Base-by-base conservation (phyloP, 495 filamentous ascomycete species). In the Aspergillus leporis region DNA sequence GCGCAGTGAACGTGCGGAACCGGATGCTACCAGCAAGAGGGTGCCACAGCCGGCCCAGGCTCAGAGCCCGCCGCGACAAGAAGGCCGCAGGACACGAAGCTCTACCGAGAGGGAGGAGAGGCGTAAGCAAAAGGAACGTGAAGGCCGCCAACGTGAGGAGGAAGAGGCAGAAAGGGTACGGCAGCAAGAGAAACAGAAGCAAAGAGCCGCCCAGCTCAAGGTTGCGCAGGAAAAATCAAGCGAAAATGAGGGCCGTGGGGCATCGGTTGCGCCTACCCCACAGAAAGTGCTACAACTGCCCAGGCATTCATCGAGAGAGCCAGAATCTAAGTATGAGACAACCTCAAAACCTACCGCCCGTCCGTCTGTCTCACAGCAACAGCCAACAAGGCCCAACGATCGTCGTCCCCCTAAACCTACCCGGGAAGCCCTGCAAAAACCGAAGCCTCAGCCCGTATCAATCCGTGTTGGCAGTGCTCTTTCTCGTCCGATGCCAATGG, bases 401-500 rank as follows among this genome's bases (percentile, higher is more conserved):
- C 80, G 89, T 66, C 77, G 90, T 45, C 86, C 90, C 14, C 63
- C 83, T 0, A 92, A 87, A 62, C 90, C 90, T 2, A 83, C 82
- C 21, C 91, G 90, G 62, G 88, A 92, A 52, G 61, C 80, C 2
- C 51, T 80, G 5, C 74, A 80, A 25, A 92, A 91, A 66, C 68
- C 83, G 1, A 89, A 87, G 66, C 90, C 90, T 13, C 88, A 86
- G 18, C 90, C 90, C 2, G 90, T 91, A 3, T 83, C 89, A 1
- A 93, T 97, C 60, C 84, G 88, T 31, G 87, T 96, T 28, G 87
- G 89, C 41, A 79, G 76, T 48, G 87, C 86, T 40, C 77, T 84
- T 12, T 87, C 87, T 22, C 88, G 90, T 40, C 85, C 85, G 30
- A 86, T 87, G 40, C 84, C 87, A 30, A 73, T 89, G 28, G 80